Percentiles rank a stretch among this genome's conserved stretches.
Evolutionary conservation across 805 yeast genomes (phyloP).

Genomic region (Myxozyma nipponensis): DNA sequence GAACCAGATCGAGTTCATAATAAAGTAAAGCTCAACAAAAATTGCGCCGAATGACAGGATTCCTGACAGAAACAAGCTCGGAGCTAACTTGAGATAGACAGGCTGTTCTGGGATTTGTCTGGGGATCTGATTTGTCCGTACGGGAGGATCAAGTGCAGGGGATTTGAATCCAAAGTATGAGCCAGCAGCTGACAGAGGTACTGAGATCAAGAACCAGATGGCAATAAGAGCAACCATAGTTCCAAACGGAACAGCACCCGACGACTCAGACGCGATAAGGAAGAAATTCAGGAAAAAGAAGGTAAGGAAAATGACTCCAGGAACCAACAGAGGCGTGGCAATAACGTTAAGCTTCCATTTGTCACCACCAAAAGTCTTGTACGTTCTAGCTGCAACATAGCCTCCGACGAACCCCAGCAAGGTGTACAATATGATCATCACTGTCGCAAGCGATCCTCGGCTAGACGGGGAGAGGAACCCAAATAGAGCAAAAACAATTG

Average conservation of each 20-base stretch:
- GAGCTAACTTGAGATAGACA: constrained; percentile 65
- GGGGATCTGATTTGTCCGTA: constrained; percentile 90
- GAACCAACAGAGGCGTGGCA: constrained; percentile 79
- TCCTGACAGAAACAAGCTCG: constrained; percentile 74
- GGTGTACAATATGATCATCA: constrained; percentile 80
- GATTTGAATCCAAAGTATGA: constrained; percentile 70
- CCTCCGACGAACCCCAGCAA: constrained; percentile 80
- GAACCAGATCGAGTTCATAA: constrained; percentile 88
- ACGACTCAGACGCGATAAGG: constrained; percentile 69
- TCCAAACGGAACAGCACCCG: constrained; percentile 93
- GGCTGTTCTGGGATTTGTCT: constrained; percentile 94
- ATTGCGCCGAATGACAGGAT: constrained; percentile 92
- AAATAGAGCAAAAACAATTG: constrained; percentile 76
- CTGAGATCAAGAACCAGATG: constrained; percentile 81
- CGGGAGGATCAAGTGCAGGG: constrained; percentile 62
- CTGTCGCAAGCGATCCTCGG: constrained; percentile 89
- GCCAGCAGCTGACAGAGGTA: constrained; percentile 83
- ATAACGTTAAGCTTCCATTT: constrained; percentile 83
- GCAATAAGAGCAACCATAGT: constrained; percentile 76
- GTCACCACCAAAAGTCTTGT: constrained; percentile 88
- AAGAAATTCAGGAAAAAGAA: constrained; percentile 77
- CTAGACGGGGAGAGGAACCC: constrained; percentile 92
- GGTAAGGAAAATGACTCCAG: constrained; percentile 63
- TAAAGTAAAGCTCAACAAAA: constrained; percentile 91
- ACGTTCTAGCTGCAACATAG: constrained; percentile 76